Conservation (phyloP, 1,284 basidiomycete species). For the Xerocomus minutiporus region DNA sequence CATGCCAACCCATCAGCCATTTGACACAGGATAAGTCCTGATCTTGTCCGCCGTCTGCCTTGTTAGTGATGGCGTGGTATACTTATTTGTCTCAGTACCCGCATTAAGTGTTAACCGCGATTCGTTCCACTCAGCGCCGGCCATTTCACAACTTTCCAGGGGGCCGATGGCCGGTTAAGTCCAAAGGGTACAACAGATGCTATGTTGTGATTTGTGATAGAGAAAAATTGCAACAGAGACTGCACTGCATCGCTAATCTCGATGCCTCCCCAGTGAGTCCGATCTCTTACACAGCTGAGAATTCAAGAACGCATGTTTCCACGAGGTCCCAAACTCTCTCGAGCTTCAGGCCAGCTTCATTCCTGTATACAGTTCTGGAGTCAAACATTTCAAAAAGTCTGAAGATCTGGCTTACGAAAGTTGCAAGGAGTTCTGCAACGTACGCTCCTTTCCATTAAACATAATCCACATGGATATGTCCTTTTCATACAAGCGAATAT, state of each 20-base stretch:
- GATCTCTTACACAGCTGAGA: constrained; percentile 16
- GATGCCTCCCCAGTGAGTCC: not conserved
- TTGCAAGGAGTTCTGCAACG: constrained; percentile 26
- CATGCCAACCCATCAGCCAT: too few species aligned
- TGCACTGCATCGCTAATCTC: not conserved
- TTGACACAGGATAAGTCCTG: too few species aligned
- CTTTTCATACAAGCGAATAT: constrained; percentile 25
- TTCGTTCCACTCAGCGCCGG: too few species aligned
- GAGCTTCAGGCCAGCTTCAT: constrained; percentile 20
- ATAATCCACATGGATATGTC: constrained; percentile 32
- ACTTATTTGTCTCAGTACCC: too few species aligned
- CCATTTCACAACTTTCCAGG: too few species aligned
- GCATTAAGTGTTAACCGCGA: too few species aligned
- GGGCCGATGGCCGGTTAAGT: too few species aligned
- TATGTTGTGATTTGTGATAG: too few species aligned
- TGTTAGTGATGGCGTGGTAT: too few species aligned
- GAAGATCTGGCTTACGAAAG: constrained; percentile 25
- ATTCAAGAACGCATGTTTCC: constrained; percentile 31
- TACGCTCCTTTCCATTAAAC: constrained; percentile 33
- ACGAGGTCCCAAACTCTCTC: constrained; percentile 34
- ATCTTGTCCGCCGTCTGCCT: too few species aligned
- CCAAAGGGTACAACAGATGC: too few species aligned
- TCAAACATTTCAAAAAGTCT: not conserved
- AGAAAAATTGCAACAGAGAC: too few species aligned
- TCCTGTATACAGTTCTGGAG: constrained; percentile 2